Base-by-base conservation (phyloP, 352 stramenopile genomes). In the Blastocystis sp. region DNA sequence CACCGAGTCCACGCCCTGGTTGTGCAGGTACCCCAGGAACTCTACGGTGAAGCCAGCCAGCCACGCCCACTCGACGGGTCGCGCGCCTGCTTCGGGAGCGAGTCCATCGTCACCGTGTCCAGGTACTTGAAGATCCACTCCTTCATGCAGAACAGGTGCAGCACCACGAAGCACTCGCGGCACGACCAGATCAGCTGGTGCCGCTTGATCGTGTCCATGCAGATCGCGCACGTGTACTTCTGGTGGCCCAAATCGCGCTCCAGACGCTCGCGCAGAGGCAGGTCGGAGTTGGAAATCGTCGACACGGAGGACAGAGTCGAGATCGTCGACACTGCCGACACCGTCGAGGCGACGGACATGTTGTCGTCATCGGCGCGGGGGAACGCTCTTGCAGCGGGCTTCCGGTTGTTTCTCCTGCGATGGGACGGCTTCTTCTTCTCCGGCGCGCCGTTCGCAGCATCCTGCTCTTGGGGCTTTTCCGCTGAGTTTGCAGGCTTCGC, bases 71-170 rank as follows among this genome's bases (percentile, higher is more conserved):
- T 64, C 9, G 61, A 76, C 10, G 62, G 21, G 21, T 76, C 43
- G 40, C 67, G 78, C 14, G 64, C 64, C 11, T 78, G 67, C 3
- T 66, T 78, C 2, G 78, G 78, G 56, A 79, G 23, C 2, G 23
- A 76, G 14, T 88, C 78, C 17, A 56, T 9, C 28, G 67, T 88
- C 14, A 43, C 64, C 19, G 40, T 52, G 45, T 88, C 78, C 21
- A 79, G 45, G 41, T 79, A 65, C 21, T 78, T 88, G 48, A 88
- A 78, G 40, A 88, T 79, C 78, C 78, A 88, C 56, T 76, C 21
- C 64, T 79, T 88, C 78, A 88, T 88, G 67, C 78, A 88, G 43
- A 28, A 23, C 19, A 88, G 34, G 34, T 88, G 78, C 3, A 76
- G 67, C 14, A 88, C 64, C 34, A 76, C 78, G 28, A 28, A 88